These are phyloP conservation scores for Xylaria sp. DNA, from an alignment of 2,329 filamentous ascomycete genomes.

Conservation along the genomic window DNA sequence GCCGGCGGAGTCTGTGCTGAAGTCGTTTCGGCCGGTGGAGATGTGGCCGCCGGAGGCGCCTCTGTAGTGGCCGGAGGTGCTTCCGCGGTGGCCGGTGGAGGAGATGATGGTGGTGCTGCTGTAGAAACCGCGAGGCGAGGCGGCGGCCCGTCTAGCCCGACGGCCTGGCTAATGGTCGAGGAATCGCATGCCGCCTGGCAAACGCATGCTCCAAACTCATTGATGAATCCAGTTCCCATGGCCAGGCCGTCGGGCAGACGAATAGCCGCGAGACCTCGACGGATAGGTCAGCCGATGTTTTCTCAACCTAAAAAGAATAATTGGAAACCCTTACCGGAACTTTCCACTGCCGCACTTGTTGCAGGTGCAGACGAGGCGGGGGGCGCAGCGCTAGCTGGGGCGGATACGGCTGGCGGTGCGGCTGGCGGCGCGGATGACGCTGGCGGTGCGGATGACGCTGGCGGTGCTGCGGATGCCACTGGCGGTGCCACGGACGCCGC, in stretches of 20 bases:
- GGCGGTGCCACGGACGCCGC: background rate
- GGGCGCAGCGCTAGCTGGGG: background rate
- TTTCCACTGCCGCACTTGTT: background rate
- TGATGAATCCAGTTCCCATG: slow-evolving; percentile 2
- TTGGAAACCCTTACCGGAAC: background rate
- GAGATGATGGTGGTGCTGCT: background rate
- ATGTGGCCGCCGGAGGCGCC: too few species aligned
- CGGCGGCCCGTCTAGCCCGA: slow-evolving; percentile 1
- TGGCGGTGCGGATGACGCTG: background rate
- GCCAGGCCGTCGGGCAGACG: slow-evolving; percentile 5
- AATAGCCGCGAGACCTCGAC: slow-evolving; percentile 9
- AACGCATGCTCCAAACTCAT: slow-evolving; percentile 3
- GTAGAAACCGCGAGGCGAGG: slow-evolving; percentile 1
- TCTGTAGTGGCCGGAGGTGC: background rate
- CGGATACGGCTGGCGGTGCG: background rate
- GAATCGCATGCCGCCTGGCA: slow-evolving; percentile 3
- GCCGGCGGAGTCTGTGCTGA: background rate
- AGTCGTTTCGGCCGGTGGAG: too few species aligned
- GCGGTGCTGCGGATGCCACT: background rate
- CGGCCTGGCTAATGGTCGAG: slow-evolving; percentile 2
- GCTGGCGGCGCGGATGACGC: background rate
- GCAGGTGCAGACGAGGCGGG: too few species aligned
- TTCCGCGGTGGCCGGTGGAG: background rate
- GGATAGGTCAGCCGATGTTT: slow-evolving; percentile 1
- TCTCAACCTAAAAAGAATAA: background rate